Evolutionary conservation across 352 stramenopile genomes (phyloP).

Genomic region (Phytophthora pluvialis): DNA sequence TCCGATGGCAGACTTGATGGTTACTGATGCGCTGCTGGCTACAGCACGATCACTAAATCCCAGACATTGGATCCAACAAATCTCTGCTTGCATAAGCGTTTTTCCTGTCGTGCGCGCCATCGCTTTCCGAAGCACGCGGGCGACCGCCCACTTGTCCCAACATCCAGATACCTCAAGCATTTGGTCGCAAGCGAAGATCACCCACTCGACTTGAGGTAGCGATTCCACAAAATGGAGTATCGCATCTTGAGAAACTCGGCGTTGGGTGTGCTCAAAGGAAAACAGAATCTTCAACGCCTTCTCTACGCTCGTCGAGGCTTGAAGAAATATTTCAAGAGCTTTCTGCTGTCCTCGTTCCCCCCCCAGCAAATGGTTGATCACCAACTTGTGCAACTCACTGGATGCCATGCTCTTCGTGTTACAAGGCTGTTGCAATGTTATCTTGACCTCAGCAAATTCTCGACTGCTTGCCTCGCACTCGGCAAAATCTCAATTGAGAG

Average conservation of each 20-base stretch:
- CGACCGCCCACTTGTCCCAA: constrained; percentile 9
- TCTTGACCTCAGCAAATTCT: too few relatives aligned
- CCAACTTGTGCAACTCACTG: constrained; percentile 1
- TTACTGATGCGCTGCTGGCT: constrained; percentile 7
- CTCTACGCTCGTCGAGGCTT: constrained; percentile 1
- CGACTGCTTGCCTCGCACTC: too few relatives aligned
- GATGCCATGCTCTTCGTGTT: background rate
- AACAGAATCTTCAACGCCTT: constrained; percentile 4
- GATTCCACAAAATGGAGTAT: constrained; percentile 11
- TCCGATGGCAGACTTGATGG: background rate
- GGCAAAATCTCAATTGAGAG: too few relatives aligned
- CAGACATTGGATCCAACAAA: constrained; percentile 18
- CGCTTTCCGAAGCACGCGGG: background rate
- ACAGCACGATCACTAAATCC: background rate
- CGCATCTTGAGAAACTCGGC: constrained; percentile 1
- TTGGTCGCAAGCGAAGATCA: constrained; percentile 4
- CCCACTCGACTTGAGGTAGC: constrained; percentile 7
- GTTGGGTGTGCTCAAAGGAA: background rate
- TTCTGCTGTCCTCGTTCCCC: background rate
- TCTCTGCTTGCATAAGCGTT: constrained; percentile 14
- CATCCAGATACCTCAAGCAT: constrained; percentile 1
- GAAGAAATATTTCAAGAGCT: constrained; percentile 7
- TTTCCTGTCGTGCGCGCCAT: background rate
- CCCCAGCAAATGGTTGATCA: constrained; percentile 3
- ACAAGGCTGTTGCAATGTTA: too few relatives aligned